A percentile compares a stretch with the other conserved stretches of the same genome.
phyloP scores from a whole-genome alignment of 2,329 filamentous ascomycete species.

The Colletotrichum sublineola region DNA sequence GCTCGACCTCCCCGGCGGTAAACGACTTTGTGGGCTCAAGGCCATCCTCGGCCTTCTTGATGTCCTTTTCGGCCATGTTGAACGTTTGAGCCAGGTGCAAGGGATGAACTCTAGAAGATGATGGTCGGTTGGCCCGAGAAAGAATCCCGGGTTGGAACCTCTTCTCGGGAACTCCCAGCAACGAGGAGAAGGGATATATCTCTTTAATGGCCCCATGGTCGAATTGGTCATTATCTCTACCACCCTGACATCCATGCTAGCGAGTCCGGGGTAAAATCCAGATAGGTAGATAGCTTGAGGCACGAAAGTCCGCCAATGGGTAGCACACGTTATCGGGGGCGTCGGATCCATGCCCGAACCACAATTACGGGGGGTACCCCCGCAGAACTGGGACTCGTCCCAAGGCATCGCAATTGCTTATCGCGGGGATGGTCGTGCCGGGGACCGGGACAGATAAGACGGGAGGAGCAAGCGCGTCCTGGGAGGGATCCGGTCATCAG shows the following conservation, averaged over 20 bases:
- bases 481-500: slow-evolving; percentile 17
- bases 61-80: slow-evolving; percentile 31
- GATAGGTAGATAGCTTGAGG: slow-evolving; percentile 21
- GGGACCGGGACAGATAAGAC: slow-evolving; percentile 26
- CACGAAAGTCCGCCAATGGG: slow-evolving; percentile 4
- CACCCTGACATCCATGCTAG: slow-evolving; percentile 4
- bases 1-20: slow-evolving; percentile 40
- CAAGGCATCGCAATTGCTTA: slow-evolving; percentile 7
- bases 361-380: slow-evolving; percentile 17
- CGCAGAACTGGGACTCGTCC: slow-evolving; percentile 3
- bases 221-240: slow-evolving; percentile 34
- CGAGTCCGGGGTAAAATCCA: slow-evolving; percentile 33
- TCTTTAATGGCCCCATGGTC: slow-evolving; percentile 28
- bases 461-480: not conserved
- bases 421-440: slow-evolving; percentile 21
- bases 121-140: not conserved
- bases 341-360: slow-evolving; percentile 7
- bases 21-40: slow-evolving; percentile 40
- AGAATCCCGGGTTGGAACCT: slow-evolving; percentile 1
- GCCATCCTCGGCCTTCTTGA: slow-evolving; percentile 33
- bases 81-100: not conserved
- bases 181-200: slow-evolving; percentile 3
- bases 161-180: not conserved
- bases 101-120: not conserved
- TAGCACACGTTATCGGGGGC: slow-evolving; percentile 19